These are phyloP conservation scores for Mycena rebaudengoi DNA, from an alignment of 768 basidiomycete genomes.

Conservation along the genomic window DNA sequence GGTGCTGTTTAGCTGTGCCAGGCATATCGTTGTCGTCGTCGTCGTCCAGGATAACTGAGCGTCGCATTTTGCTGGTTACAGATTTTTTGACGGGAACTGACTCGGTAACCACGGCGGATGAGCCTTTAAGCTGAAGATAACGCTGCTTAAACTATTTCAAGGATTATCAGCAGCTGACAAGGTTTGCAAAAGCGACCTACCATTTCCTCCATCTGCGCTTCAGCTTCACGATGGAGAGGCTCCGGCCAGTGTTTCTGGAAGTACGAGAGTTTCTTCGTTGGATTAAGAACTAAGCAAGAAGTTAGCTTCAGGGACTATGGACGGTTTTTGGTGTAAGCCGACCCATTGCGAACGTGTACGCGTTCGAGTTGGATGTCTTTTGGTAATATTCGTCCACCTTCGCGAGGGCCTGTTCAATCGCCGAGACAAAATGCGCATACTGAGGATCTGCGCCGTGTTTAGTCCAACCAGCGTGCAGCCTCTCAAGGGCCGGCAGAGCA, in stretches of 20 bases:
- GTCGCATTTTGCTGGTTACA: no score
- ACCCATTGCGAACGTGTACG: neutral
- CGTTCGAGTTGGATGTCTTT: no score
- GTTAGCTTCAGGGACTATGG: neutral
- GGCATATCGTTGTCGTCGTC: no score
- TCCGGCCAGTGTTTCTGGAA: neutral
- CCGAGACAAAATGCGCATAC: no score
- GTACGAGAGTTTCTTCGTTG: neutral
- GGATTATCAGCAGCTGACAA: neutral
- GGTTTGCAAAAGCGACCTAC: neutral
- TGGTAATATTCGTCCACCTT: slow-evolving; percentile 5
- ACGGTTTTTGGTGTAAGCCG: no score
- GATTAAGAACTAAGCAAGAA: neutral
- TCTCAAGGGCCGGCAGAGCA: no score
- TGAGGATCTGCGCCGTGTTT: no score
- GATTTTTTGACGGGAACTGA: neutral
- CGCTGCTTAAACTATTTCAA: neutral
- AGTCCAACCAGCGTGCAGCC: no score
- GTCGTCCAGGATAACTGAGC: no score
- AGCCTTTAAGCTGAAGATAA: neutral
- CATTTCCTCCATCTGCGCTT: neutral
- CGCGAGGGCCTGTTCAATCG: no score
- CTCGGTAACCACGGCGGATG: neutral
- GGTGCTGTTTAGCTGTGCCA: no score
- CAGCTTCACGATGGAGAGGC: neutral